phyloP scores from a whole-genome alignment of 768 basidiomycete species.

The Psilocybe cyanescens region DNA sequence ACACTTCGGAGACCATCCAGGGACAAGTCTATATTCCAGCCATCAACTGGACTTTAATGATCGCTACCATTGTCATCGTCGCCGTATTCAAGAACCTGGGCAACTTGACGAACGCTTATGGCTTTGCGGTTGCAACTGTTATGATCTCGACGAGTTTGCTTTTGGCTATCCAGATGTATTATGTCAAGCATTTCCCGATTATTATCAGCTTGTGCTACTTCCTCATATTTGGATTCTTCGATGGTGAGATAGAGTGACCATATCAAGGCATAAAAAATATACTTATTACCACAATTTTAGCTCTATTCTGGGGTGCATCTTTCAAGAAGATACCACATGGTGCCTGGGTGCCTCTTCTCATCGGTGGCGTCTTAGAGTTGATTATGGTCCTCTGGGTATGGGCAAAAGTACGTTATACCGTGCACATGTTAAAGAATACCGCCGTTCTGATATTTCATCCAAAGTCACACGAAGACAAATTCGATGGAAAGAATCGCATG shows the following conservation, averaged over 20 bases:
- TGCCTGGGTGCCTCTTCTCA: conserved; percentile 69
- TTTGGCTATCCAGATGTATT: conserved; percentile 59
- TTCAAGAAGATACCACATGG: conserved; percentile 65
- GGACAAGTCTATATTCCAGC: conserved; percentile 72
- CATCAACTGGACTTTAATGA: conserved; percentile 62
- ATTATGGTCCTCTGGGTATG: conserved; percentile 71
- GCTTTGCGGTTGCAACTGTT: conserved; percentile 68
- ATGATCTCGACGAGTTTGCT: conserved; percentile 66
- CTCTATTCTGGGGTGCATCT: conserved; percentile 66
- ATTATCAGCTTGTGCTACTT: conserved; percentile 50
- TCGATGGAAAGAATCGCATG: conserved; percentile 58
- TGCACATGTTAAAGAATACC: too few relatives aligned
- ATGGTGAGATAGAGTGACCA: conserved; percentile 39
- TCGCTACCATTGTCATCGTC: conserved; percentile 55
- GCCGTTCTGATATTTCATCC: neutral
- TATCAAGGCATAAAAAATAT: neutral
- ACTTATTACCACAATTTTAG: conserved; percentile 17
- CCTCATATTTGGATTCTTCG: conserved; percentile 63
- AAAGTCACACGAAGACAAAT: conserved; percentile 59
- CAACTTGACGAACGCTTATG: conserved; percentile 63
- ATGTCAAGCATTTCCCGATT: conserved; percentile 53
- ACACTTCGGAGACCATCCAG: conserved; percentile 62
- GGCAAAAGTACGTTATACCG: conserved; percentile 46
- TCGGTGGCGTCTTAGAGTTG: conserved; percentile 51
- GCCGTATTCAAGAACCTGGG: conserved; percentile 57